A percentile compares a stretch with the other conserved stretches of the same genome.
Evolutionary conservation across 1,284 basidiomycete species (phyloP).

Genomic region (Tremellales sp.): DNA sequence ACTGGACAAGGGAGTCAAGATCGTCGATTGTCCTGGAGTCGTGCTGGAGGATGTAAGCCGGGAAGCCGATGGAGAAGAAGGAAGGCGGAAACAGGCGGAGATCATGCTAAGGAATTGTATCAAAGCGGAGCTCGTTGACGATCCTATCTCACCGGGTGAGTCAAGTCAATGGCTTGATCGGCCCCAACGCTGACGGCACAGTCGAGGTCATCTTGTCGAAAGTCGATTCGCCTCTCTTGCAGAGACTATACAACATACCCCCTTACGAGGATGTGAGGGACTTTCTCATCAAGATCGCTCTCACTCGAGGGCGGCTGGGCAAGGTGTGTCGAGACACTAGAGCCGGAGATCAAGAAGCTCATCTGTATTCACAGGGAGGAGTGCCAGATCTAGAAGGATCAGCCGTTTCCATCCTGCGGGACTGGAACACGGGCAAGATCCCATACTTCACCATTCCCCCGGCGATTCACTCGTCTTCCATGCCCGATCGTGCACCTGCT

Average conservation of each 20-base stretch:
- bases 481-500: slow-evolving; percentile 9
- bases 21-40: slow-evolving; percentile 95
- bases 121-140: slow-evolving; percentile 85
- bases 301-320: slow-evolving; percentile 75
- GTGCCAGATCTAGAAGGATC: slow-evolving; percentile 81
- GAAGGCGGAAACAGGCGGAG: slow-evolving; percentile 59
- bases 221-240: slow-evolving; percentile 64
- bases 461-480: slow-evolving; percentile 65
- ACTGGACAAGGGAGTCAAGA: slow-evolving; percentile 84
- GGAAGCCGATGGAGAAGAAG: slow-evolving; percentile 55
- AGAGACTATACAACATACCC: slow-evolving; percentile 78
- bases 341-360: not conserved
- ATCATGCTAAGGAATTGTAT: slow-evolving; percentile 86
- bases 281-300: slow-evolving; percentile 85
- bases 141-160: slow-evolving; percentile 79
- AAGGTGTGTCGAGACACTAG: slow-evolving; percentile 55
- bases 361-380: slow-evolving; percentile 61
- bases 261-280: slow-evolving; percentile 66
- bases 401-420: slow-evolving; percentile 78
- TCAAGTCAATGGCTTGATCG: not conserved
- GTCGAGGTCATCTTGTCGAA: slow-evolving; percentile 79
- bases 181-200: slow-evolving; percentile 32
- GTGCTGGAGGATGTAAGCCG: slow-evolving; percentile 60
- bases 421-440: slow-evolving; percentile 97
- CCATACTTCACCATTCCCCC: slow-evolving; percentile 82